Base-by-base conservation (phyloP, 1,284 basidiomycete species). In the Tylopilus sp. region DNA sequence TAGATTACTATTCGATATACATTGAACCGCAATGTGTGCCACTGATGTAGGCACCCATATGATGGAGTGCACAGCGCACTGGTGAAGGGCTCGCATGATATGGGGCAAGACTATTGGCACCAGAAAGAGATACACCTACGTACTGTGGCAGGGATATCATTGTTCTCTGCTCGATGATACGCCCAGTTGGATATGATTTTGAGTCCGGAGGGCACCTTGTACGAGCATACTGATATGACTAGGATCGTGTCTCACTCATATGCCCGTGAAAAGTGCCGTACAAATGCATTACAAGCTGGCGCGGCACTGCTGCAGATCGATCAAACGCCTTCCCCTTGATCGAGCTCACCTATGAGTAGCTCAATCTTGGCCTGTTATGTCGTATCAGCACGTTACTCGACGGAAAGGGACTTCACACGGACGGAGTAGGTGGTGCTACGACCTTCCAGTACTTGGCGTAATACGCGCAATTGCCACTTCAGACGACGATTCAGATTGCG, bases 141-240 rank as follows among this genome's bases (percentile, higher is more conserved):
- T 7, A 36, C 14, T 31, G 31, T 2, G 39, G 35, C 33, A 41
- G 30, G 28, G 11, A 38, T 34, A 20, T 69, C 64, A 50, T 69
- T 64, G 50, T 68, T 83, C 44, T 83, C 56, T 78, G 87, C 86
- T 87, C 83, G 82, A 85, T 74, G 67, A 90, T 90, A 89, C 87
- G 83, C 87, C 85, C 72, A 57, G 63, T 77, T 78, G 80, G 77
- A 72, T 78, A 76, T 71, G 69, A 61, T 61, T 76, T 88, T 73
- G 63, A 56, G 74, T 78, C 81, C 78, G 79, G 63, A 73, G 69
- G 83, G 87, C 84, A 89, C 87, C 87, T 88, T 85, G 48, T 85
- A 85, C 81, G 75, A 87, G 86, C 87, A 77, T 56, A 31, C 9
- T 34, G 44, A 45, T 11, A 40, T 44, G 21, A 28, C 24, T 15